Evolutionary conservation across 164 flowering plant species (phyloP).

Genomic region (Nymphaea thermarum): DNA sequence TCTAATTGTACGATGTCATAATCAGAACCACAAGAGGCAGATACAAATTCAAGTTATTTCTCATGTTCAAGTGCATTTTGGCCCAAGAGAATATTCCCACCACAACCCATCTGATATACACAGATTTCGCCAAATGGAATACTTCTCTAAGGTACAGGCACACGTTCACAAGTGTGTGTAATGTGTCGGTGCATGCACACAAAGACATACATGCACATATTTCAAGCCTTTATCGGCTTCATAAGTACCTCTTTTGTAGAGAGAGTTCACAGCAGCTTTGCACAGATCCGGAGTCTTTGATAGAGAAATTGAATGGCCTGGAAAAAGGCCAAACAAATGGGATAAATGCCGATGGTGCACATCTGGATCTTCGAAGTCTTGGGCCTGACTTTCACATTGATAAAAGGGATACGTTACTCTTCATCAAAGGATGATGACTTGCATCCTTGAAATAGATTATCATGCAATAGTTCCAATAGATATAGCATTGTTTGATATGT

Average conservation of each 20-base stretch:
- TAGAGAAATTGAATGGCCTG: conserved; percentile 72
- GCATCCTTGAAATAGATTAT: neutral
- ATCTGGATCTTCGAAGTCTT: conserved; percentile 81
- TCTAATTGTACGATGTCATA: no score
- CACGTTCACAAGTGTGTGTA: no score
- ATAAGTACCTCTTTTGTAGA: conserved; percentile 64
- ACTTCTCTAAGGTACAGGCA: no score
- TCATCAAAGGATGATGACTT: neutral
- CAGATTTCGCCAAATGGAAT: no score
- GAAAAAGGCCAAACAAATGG: conserved; percentile 83
- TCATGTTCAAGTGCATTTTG: no score
- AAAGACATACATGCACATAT: no score
- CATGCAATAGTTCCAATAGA: neutral
- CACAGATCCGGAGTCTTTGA: conserved; percentile 70
- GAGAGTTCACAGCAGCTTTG: conserved; percentile 74
- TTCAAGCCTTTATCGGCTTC: no score
- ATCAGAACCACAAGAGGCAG: no score
- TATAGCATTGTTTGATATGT: neutral
- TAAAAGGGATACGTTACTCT: neutral
- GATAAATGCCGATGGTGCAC: conserved; percentile 80
- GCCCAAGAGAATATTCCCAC: no score
- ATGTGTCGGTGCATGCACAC: no score
- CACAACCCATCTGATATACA: no score
- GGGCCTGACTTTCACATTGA: conserved; percentile 31
- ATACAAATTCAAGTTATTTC: no score